A percentile compares a stretch with the other conserved stretches of the same genome.
Evolutionary conservation across 106 monocot species (phyloP).

Genomic region (Dactylorhiza incarnata): DNA sequence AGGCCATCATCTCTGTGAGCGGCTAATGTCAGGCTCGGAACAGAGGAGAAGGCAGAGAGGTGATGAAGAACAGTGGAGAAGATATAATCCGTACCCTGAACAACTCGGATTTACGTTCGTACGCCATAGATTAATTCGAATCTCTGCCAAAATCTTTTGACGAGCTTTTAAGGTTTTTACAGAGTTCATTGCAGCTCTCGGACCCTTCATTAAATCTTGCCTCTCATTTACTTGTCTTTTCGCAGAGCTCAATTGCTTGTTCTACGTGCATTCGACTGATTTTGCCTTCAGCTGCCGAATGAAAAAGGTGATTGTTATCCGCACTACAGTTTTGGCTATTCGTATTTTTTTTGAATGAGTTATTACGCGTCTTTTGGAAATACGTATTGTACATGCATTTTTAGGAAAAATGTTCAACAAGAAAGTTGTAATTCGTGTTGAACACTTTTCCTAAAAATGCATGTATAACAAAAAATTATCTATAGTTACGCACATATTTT

Average conservation of each 20-base stretch:
- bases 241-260: background rate
- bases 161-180: background rate
- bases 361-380: no score
- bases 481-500: no score
- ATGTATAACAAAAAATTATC: no score
- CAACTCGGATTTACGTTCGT: background rate
- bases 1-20: background rate
- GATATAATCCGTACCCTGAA: background rate
- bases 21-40: background rate
- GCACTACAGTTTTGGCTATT: no score
- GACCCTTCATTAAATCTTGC: background rate
- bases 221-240: background rate
- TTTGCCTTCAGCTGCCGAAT: no score
- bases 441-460: no score
- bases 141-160: conserved; percentile 12
- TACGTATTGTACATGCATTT: no score
- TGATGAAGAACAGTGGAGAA: background rate
- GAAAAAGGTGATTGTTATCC: no score
- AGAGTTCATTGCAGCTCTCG: background rate
- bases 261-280: background rate
- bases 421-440: no score
- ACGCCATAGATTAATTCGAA: conserved; percentile 7
- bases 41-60: background rate
- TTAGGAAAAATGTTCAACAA: no score
- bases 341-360: no score